Percentiles rank a stretch among this genome's conserved stretches.
These are phyloP conservation scores for Azolla pinnata DNA, from an alignment of 75 land plant species.

Conservation along the genomic window DNA sequence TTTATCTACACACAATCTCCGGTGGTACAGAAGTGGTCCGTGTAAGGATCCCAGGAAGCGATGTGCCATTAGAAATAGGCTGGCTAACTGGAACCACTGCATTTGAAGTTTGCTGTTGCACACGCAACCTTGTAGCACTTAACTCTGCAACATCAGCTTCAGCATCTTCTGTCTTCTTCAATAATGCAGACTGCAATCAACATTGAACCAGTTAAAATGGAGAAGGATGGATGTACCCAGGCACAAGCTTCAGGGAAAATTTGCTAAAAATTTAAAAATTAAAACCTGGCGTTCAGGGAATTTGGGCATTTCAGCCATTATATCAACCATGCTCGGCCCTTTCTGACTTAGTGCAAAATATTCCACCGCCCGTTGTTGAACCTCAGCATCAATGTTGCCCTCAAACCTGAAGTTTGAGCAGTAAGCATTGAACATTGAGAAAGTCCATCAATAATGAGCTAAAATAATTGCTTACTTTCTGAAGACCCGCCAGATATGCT, in stretches of 20 bases:
- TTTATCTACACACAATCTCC: constrained; percentile 3
- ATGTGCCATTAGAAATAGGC: constrained; percentile 62
- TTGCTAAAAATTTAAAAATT: no score
- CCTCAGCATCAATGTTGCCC: constrained; percentile 88
- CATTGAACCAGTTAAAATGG: no score
- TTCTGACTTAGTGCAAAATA: constrained; percentile 73
- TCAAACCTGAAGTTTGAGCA: constrained; percentile 48
- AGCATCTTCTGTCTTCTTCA: constrained; percentile 86
- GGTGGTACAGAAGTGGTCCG: constrained; percentile 8
- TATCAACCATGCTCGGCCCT: constrained; percentile 76
- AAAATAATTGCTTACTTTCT: constrained; percentile 42
- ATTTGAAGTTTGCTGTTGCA: constrained; percentile 83
- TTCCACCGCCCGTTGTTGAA: constrained; percentile 94
- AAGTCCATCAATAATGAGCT: background rate
- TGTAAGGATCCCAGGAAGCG: constrained; percentile 15
- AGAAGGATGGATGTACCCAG: no score
- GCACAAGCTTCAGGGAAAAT: no score
- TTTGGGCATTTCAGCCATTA: constrained; percentile 99
- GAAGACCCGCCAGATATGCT: constrained; percentile 72
- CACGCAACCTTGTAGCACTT: constrained; percentile 88
- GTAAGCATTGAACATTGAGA: background rate
- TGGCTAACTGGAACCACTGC: constrained; percentile 75
- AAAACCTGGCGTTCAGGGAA: constrained; percentile 95
- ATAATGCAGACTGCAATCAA: constrained; percentile 59
- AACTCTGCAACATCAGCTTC: constrained; percentile 89